Percentiles rank a stretch among this genome's conserved stretches.
Conservation (phyloP, 2,329 filamentous ascomycete genomes). For the Ceratocystiopsis sp. region DNA sequence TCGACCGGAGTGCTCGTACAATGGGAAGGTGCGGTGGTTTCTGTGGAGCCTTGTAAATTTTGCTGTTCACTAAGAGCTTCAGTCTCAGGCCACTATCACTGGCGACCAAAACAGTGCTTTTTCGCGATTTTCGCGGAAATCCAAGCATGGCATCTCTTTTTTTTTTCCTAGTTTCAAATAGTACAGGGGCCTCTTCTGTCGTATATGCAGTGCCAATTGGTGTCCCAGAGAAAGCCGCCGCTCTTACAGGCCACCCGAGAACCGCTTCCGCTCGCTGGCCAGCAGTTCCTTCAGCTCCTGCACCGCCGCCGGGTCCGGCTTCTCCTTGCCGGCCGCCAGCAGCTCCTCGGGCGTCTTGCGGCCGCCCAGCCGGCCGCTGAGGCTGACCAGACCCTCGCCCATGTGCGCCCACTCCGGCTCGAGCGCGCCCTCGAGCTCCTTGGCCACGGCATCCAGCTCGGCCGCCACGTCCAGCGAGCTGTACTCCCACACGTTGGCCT, state of each 20-base stretch:
- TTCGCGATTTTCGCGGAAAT: too few species aligned
- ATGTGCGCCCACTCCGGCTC: constrained; percentile 38
- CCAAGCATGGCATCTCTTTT: too few species aligned
- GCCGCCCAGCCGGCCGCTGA: constrained; percentile 16
- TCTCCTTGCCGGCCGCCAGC: not conserved
- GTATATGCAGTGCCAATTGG: too few species aligned
- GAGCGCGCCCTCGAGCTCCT: constrained; percentile 24
- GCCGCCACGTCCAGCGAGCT: constrained; percentile 42
- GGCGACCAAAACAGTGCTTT: too few species aligned
- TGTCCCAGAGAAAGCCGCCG: not conserved
- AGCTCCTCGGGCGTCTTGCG: constrained; percentile 23
- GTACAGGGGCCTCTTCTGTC: too few species aligned
- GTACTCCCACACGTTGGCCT: constrained; percentile 92
- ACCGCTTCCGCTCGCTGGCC: constrained; percentile 7
- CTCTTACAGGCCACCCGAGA: constrained; percentile 14
- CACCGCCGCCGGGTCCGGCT: constrained; percentile 21
- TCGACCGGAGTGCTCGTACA: too few species aligned
- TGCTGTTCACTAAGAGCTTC: too few species aligned
- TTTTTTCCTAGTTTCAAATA: too few species aligned
- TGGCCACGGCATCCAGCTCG: constrained; percentile 31
- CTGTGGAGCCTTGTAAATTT: too few species aligned
- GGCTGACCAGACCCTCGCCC: constrained; percentile 10
- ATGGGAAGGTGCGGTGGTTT: too few species aligned
- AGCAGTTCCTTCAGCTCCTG: constrained; percentile 30
- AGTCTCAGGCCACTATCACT: too few species aligned